A percentile compares a stretch with the other conserved stretches of the same genome.
Evolutionary conservation across 352 stramenopile genomes (phyloP).

Genomic region (Halophytophthora polymorphica): DNA sequence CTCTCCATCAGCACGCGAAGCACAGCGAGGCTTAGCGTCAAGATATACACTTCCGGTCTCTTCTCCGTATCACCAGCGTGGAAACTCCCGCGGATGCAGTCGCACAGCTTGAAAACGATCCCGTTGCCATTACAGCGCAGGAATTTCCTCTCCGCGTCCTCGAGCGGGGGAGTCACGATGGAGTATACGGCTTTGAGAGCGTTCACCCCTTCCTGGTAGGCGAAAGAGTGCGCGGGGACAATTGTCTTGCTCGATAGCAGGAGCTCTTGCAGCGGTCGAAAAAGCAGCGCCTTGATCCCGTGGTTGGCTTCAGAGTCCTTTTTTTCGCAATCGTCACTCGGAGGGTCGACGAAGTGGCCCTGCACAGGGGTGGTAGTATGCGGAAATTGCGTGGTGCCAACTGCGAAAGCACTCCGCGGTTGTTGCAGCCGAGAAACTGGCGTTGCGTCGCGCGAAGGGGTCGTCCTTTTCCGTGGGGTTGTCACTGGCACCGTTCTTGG

Average conservation of each 20-base stretch:
- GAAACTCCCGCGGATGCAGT: constrained; percentile 74
- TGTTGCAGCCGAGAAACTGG: too few relatives aligned
- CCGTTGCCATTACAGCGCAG: constrained; percentile 77
- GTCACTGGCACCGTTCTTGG: too few relatives aligned
- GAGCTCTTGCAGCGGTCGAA: constrained; percentile 31
- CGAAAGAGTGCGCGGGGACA: constrained; percentile 44
- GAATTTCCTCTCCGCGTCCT: constrained; percentile 61
- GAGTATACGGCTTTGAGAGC: constrained; percentile 78
- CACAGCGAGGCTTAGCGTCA: constrained; percentile 71
- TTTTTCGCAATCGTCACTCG: constrained; percentile 4
- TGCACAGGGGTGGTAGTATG: too few relatives aligned
- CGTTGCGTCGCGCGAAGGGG: too few relatives aligned
- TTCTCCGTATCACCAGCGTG: constrained; percentile 55
- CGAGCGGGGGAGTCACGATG: constrained; percentile 59
- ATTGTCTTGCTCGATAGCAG: constrained; percentile 44
- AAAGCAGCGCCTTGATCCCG: constrained; percentile 51
- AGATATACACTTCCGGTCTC: constrained; percentile 60
- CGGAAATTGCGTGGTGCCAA: too few relatives aligned
- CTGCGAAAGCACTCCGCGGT: too few relatives aligned
- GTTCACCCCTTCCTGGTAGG: constrained; percentile 65
- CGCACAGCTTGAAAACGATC: constrained; percentile 68
- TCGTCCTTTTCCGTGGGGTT: too few relatives aligned
- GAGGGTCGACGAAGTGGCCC: too few relatives aligned
- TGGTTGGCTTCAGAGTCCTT: constrained; percentile 15
- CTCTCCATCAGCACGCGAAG: constrained; percentile 64